phyloP scores from a whole-genome alignment of 1,284 basidiomycete genomes.

The Ganoderma multipileum region DNA sequence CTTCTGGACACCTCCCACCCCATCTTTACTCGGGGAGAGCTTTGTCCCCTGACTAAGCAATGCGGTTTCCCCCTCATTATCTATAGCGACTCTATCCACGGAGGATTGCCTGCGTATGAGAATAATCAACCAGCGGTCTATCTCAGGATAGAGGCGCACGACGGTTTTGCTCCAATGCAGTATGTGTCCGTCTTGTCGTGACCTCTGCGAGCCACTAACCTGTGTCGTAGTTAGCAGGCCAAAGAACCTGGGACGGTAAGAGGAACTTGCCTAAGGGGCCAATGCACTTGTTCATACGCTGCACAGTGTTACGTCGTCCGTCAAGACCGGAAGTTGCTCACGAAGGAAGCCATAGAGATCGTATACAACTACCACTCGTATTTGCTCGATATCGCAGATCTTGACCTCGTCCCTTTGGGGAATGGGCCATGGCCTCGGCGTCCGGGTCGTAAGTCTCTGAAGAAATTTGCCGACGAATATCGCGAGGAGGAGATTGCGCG shows the following conservation, averaged over 20 bases:
- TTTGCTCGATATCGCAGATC: constrained; percentile 13
- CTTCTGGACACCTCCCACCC: constrained; percentile 22
- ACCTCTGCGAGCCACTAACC: not conserved
- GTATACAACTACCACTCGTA: constrained; percentile 26
- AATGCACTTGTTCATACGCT: not conserved
- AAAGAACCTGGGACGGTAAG: constrained; percentile 12
- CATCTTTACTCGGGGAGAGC: constrained; percentile 24
- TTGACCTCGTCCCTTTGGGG: not conserved
- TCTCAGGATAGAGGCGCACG: constrained; percentile 26
- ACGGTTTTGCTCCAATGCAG: constrained; percentile 26
- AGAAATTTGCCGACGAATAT: constrained; percentile 18
- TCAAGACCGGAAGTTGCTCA: constrained; percentile 24
- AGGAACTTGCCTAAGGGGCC: not conserved
- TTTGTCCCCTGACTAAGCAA: constrained; percentile 22
- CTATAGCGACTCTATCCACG: constrained; percentile 20
- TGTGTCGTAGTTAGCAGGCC: constrained; percentile 11
- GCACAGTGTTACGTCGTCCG: constrained; percentile 30
- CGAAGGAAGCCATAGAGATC: constrained; percentile 28
- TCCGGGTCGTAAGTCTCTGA: constrained; percentile 12
- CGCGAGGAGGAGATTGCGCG: constrained; percentile 14
- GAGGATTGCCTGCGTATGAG: not conserved
- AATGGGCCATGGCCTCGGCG: constrained; percentile 4
- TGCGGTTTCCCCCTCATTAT: constrained; percentile 26
- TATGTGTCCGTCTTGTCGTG: constrained; percentile 7
- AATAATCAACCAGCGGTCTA: constrained; percentile 31